Evolutionary conservation across 2,329 filamentous ascomycete species (phyloP), one percentile per base, ranked within the genome.

Genomic region (Fusarium nygamai): DNA sequence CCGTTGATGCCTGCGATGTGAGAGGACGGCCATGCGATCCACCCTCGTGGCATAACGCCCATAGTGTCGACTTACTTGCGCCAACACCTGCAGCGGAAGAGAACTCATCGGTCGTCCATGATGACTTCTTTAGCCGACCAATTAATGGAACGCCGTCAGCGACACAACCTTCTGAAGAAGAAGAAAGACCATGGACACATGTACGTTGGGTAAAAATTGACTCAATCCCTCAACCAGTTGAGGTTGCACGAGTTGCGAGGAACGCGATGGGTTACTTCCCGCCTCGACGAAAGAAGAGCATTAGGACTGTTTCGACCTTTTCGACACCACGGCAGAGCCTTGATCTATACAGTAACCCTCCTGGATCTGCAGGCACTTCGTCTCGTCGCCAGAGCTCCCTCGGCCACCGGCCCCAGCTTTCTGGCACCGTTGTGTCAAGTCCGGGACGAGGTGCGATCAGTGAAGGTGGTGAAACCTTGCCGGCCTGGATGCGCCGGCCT

Each of bases 251-350:
- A 36, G 90, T 98, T 66, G 91, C 94, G 29, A 91, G 94, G 65
- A 91, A 92, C 82, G 89, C 92, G 5, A 88, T 98, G 50, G 96
- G 95, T 31, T 98, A 96, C 83, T 98, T 98, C 79, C 96, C 96
- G 7, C 95, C 95, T 13, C 90, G 95, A 27, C 88, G 95, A 80
- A 94, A 95, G 90, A 96, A 96, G 91, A 96, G 93, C 72, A 83
- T 89, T 16, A 86, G 88, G 76, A 91, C 91, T 3, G 88, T 89
- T 60, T 93, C 93, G 6, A 88, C 90, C 20, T 75, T 91, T 59
- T 90, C 91, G 24, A 94, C 92, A 5, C 93, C 93, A 13, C 89
- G 90, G 27, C 87, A 89, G 50, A 93, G 92, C 43, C 82, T 92
- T 44, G 92, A 93, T 65, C 78, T 91, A 14, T 85, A 87, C 19